phyloP scores from a whole-genome alignment of 2,329 filamentous ascomycete species.

The Venturiaceae sp. region DNA sequence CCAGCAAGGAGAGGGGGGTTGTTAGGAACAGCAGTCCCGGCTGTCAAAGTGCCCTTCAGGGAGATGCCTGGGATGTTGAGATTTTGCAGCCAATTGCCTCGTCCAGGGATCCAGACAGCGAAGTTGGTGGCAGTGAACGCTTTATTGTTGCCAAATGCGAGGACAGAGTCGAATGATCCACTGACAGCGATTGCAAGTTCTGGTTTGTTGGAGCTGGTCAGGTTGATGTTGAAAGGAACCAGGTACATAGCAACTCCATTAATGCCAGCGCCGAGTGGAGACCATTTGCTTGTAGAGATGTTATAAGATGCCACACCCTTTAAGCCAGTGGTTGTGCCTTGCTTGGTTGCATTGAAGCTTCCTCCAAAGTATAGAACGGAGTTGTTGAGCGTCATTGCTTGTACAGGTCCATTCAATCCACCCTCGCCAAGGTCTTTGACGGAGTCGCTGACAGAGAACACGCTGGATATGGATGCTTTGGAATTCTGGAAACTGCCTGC shows the following conservation, averaged over 20 bases:
- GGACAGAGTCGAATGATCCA: conserved; percentile 67
- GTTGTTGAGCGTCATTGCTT: conserved; percentile 57
- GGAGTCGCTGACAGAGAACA: conserved; percentile 63
- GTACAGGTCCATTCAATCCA: conserved; percentile 73
- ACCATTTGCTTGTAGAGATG: conserved; percentile 59
- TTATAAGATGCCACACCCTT: conserved; percentile 72
- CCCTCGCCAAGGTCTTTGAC: conserved; percentile 45
- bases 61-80: conserved; percentile 52
- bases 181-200: conserved; percentile 72
- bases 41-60: conserved; percentile 63
- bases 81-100: conserved; percentile 80
- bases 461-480: conserved; percentile 54
- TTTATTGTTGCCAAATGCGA: conserved; percentile 54
- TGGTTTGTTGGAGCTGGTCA: conserved; percentile 47
- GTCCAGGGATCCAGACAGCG: conserved; percentile 84
- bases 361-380: conserved; percentile 72
- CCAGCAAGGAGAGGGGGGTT: conserved; percentile 68
- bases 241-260: conserved; percentile 68
- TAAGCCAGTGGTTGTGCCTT: conserved; percentile 53
- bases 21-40: conserved; percentile 56
- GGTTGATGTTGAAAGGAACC: conserved; percentile 69
- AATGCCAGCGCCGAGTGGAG: conserved; percentile 72
- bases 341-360: conserved; percentile 65
- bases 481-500: conserved; percentile 72
- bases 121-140: conserved; percentile 62